Conservation (phyloP, 2,329 filamentous ascomycete species). For the Gliomastix tumulicola region DNA sequence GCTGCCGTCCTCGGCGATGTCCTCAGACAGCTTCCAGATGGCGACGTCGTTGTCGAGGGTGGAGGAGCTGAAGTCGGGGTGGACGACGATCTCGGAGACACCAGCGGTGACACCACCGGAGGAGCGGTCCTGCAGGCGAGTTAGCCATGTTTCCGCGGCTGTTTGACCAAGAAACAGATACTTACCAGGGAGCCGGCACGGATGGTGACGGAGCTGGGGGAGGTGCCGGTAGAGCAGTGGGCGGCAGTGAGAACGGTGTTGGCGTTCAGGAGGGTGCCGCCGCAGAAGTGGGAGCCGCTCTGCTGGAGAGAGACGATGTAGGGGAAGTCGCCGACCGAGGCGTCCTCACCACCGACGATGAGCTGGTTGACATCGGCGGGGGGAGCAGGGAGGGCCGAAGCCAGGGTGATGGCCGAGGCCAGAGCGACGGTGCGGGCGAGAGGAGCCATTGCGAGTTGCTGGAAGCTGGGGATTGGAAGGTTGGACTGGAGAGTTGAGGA, state of each 20-base stretch:
- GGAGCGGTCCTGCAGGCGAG: too few species aligned
- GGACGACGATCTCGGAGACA: conserved; percentile 12
- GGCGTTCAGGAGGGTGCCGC: conserved; percentile 18
- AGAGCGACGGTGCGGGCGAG: not conserved
- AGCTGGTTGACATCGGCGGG: not conserved
- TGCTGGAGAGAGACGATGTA: conserved; percentile 18
- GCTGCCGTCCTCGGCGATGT: conserved; percentile 7
- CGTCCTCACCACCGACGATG: conserved; percentile 16
- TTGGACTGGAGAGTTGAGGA: too few species aligned
- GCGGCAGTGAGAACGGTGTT: conserved; percentile 21
- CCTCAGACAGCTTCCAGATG: conserved; percentile 17
- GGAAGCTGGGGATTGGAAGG: too few species aligned
- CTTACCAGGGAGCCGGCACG: conserved; percentile 16
- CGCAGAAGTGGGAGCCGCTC: conserved; percentile 14
- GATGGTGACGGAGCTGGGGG: conserved; percentile 10
- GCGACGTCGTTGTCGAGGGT: conserved; percentile 17
- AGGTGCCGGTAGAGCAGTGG: conserved; percentile 16
- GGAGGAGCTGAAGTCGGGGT: conserved; percentile 13
- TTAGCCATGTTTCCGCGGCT: too few species aligned
- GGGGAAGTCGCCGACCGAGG: conserved; percentile 18
- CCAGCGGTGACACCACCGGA: conserved; percentile 15
- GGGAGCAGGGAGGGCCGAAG: too few species aligned
- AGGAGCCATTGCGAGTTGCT: not conserved
- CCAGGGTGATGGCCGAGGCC: too few species aligned
- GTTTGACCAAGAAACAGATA: not conserved